Conservation (phyloP, 2,329 filamentous ascomycete species). For the Venturia effusa region DNA sequence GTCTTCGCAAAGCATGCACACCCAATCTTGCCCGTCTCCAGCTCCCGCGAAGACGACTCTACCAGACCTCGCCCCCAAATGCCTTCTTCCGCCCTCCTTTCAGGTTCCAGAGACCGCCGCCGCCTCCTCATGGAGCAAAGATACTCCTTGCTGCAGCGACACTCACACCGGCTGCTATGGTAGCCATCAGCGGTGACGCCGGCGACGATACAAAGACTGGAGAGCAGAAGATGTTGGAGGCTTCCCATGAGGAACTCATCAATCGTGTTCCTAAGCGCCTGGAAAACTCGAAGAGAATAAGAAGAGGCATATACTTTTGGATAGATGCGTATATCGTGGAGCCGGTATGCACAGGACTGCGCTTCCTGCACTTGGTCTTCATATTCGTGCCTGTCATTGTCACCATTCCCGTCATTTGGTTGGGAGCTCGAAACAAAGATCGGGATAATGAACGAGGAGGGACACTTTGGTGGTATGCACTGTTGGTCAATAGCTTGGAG, state of each 20-base stretch:
- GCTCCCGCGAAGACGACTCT: constrained; percentile 11
- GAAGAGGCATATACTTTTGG: constrained; percentile 52
- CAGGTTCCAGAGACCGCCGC: constrained; percentile 19
- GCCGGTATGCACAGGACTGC: constrained; percentile 71
- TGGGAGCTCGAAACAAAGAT: constrained; percentile 54
- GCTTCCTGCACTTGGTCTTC: constrained; percentile 76
- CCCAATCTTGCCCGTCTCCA: constrained; percentile 18
- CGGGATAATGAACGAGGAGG: constrained; percentile 67
- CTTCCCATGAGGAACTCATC: constrained; percentile 65
- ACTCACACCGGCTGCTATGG: constrained; percentile 47
- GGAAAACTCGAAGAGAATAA: constrained; percentile 45
- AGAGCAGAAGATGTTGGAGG: constrained; percentile 78
- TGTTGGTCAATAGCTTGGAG: constrained; percentile 84
- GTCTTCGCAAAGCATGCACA: constrained; percentile 29
- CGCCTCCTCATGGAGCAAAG: constrained; percentile 24
- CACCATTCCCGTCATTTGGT: constrained; percentile 68
- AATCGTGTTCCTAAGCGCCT: constrained; percentile 56
- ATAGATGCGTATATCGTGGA: constrained; percentile 67
- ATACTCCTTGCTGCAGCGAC: constrained; percentile 27
- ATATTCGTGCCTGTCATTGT: constrained; percentile 89
- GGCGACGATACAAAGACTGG: constrained; percentile 49
- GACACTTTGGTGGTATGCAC: constrained; percentile 89
- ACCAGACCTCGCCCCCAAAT: neutral
- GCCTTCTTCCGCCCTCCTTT: constrained; percentile 11
- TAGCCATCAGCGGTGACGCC: constrained; percentile 44